These are phyloP conservation scores for Neurospora sp. DNA, from an alignment of 495 filamentous ascomycete genomes.

Conservation along the genomic window DNA sequence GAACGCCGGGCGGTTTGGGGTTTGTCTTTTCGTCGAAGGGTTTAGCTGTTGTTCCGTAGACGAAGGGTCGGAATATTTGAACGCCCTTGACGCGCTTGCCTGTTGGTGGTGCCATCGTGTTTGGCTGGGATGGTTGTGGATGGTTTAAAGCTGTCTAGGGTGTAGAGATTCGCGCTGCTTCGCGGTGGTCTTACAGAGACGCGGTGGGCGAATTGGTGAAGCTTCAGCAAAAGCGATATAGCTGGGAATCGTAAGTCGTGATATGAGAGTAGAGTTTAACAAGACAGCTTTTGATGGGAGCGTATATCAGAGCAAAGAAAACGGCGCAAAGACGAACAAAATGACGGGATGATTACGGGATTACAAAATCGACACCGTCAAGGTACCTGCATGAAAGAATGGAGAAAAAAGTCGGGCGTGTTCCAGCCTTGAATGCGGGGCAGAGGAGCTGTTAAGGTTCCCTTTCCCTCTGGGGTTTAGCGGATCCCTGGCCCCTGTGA, in stretches of 20 bases:
- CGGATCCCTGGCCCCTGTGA: neutral
- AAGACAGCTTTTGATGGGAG: neutral
- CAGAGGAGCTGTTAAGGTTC: neutral
- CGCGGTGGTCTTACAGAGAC: neutral
- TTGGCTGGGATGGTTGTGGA: neutral
- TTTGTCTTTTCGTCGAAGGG: constrained; percentile 54
- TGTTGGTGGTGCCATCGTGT: constrained; percentile 42
- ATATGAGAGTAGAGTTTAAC: neutral
- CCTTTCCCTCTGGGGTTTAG: neutral
- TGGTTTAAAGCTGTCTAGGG: neutral
- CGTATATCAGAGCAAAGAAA: neutral
- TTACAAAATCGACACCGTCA: neutral
- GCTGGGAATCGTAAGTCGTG: neutral
- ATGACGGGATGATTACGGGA: neutral
- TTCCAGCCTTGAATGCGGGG: constrained; percentile 18
- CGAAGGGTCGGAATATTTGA: constrained; percentile 67
- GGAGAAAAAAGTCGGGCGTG: neutral
- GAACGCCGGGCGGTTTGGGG: constrained; percentile 52
- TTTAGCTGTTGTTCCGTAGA: constrained; percentile 70
- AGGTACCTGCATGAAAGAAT: neutral
- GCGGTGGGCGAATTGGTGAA: neutral
- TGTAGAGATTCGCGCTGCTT: neutral
- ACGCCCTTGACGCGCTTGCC: constrained; percentile 56
- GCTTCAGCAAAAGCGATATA: neutral
- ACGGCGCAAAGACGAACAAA: neutral